These are phyloP conservation scores for Pseudogymnoascus sp. DNA, from an alignment of 2,329 filamentous ascomycete genomes.

Conservation along the genomic window DNA sequence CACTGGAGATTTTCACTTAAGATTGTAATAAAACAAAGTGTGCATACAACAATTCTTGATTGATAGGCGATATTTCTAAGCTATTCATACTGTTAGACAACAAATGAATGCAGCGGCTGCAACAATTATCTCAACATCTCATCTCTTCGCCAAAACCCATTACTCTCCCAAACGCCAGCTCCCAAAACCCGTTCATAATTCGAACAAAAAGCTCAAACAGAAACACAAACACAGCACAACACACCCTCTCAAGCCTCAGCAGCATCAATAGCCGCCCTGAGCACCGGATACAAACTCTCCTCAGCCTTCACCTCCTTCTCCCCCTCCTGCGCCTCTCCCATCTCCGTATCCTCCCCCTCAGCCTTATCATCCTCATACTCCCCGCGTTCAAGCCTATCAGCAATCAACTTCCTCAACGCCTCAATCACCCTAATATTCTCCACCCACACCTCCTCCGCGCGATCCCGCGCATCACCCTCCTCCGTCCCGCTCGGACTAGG, in stretches of 20 bases:
- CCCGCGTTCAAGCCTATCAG: conserved; percentile 47
- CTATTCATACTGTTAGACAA: background rate
- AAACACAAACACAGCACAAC: background rate
- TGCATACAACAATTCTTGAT: background rate
- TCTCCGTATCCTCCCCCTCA: conserved; percentile 23
- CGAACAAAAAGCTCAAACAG: background rate
- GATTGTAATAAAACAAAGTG: background rate
- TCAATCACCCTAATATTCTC: conserved; percentile 61
- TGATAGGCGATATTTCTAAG: background rate
- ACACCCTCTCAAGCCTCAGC: background rate
- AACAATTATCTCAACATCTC: background rate
- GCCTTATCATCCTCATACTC: conserved; percentile 40
- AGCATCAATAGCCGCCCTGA: conserved; percentile 12
- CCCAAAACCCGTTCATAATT: background rate
- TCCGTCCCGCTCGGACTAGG: conserved; percentile 49
- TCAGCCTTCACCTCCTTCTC: conserved; percentile 7
- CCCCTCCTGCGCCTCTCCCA: background rate
- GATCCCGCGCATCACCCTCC: conserved; percentile 45
- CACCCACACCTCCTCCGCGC: conserved; percentile 58
- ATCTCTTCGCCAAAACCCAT: background rate
- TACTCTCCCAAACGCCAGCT: background rate
- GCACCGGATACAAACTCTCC: conserved; percentile 11
- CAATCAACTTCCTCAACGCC: conserved; percentile 51
- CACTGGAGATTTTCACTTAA: background rate
- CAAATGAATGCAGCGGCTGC: background rate